These are phyloP conservation scores for Fusarium poae DNA, from an alignment of 2,329 filamentous ascomycete species.

Conservation along the genomic window DNA sequence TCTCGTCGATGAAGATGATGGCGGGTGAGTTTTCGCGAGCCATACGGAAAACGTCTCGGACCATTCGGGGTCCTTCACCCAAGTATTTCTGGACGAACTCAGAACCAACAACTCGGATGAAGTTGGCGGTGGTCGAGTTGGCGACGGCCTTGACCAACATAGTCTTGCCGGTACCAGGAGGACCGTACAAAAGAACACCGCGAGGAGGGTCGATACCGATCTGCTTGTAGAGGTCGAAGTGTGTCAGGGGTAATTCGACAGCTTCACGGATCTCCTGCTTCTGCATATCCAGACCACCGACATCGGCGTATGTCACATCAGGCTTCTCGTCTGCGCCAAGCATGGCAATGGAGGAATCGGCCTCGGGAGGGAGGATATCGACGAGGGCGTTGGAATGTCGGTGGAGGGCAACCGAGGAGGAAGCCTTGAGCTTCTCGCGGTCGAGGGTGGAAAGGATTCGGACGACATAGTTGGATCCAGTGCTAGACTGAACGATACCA, in stretches of 20 bases:
- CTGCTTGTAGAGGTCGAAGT: conserved; percentile 99
- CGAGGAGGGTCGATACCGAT: conserved; percentile 98
- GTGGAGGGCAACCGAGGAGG: conserved; percentile 96
- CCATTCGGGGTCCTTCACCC: conserved; percentile 97
- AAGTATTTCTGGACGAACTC: conserved; percentile 99
- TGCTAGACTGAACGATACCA: conserved; percentile 97
- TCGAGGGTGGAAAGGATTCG: conserved; percentile 98
- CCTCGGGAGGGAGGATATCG: conserved; percentile 98
- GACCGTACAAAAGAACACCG: conserved; percentile 95
- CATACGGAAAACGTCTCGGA: conserved; percentile 99
- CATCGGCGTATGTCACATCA: conserved; percentile 97
- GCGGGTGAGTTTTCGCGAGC: conserved; percentile 97
- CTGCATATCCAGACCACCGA: conserved; percentile 98
- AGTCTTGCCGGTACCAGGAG: conserved; percentile 95
- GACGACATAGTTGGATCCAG: conserved; percentile 98
- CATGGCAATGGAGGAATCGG: conserved; percentile 99
- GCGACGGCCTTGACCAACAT: conserved; percentile 99
- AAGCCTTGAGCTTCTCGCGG: conserved; percentile 97
- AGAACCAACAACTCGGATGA: conserved; percentile 97
- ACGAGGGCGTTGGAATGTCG: conserved; percentile 98
- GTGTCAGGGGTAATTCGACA: conserved; percentile 94
- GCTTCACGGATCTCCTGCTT: conserved; percentile 99
- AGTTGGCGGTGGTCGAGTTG: conserved; percentile 97
- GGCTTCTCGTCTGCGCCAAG: conserved; percentile 96
- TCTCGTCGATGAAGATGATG: conserved; percentile 99